A percentile compares a stretch with the other conserved stretches of the same genome.
Conservation (phyloP, 352 stramenopile species). For the Globisporangium recalcitrans region DNA sequence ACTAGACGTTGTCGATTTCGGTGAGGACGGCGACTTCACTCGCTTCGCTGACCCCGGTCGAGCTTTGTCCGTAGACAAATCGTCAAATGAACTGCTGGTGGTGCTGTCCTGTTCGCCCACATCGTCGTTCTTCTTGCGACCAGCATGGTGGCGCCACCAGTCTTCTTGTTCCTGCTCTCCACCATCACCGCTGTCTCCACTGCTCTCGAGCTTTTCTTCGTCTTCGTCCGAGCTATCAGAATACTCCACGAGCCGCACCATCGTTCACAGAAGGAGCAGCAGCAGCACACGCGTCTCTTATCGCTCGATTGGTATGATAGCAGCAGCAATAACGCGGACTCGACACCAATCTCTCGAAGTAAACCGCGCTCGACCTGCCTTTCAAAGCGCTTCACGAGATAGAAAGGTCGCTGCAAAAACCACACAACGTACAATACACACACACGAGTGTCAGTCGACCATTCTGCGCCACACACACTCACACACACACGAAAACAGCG, state of each 20-base stretch:
- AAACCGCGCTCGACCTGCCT: neutral
- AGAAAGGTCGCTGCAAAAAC: neutral
- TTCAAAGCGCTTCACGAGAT: neutral
- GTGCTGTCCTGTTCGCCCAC: constrained; percentile 1
- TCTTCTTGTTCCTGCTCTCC: neutral
- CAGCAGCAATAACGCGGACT: neutral
- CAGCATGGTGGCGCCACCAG: constrained; percentile 4
- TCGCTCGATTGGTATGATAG: neutral
- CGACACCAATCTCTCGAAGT: neutral
- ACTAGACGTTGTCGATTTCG: constrained; percentile 1
- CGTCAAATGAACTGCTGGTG: constrained; percentile 4
- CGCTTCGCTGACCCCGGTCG: constrained; percentile 4
- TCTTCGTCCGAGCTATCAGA: constrained; percentile 15
- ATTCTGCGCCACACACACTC: neutral
- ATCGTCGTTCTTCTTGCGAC: constrained; percentile 4
- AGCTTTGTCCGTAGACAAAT: neutral
- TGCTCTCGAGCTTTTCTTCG: neutral
- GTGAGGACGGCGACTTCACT: constrained; percentile 1
- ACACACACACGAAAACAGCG: neutral
- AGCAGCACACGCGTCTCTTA: neutral
- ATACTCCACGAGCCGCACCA: constrained; percentile 19
- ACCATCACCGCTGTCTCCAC: neutral
- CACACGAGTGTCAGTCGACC: neutral
- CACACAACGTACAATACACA: neutral
- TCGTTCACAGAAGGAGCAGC: neutral